Evolutionary conservation across 176 grass and related monocot species (phyloP), one percentile per base, ranked within the genome.

Genomic region (Zea luxurians): DNA sequence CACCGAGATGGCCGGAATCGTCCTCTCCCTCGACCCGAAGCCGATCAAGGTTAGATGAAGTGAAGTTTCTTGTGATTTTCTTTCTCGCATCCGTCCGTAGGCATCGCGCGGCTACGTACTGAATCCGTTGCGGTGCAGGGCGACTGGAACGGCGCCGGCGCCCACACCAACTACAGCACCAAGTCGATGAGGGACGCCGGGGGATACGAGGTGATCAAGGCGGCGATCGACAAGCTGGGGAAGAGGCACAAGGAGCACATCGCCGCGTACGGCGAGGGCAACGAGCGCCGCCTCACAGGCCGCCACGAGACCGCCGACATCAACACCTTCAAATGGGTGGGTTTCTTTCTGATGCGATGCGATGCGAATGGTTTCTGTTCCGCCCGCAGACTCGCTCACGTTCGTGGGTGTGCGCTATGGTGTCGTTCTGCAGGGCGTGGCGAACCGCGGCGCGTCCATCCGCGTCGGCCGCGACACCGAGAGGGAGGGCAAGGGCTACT

Each of bases 301-400:
- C 91, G 42, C 52, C 95, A 97, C 70, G 95, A 97, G 89, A 97
- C 95, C 38, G 91, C 95, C 8, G 91, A 97, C 83, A 94, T 97
- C 70, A 94, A 90, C 85, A 97, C 95, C 71, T 97, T 97, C 78
- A 82, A 86, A 63, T 97, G 95, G 89, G 93, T 97, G 88, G 13
- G 27, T 27, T 27, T 27, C 27, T 27, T 27, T 27, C 27, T 27
- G 27, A 27, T 27, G 27, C 27, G 27, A 27, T 27, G 27, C 27
- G 27, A 27, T n/a, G n/a, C n/a, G n/a, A 27, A 27, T 27, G 27
- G 27, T 27, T 27, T 27, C 27, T 27, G 27, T 8, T 65, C 10
- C 44, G 17, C n/a, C 8, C 44, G 27, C 27, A 27, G 27, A 27
- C 27, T 27, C 27, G 27, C 27, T 27, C 27, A 27, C 27, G 27